A percentile compares a stretch with the other conserved stretches of the same genome.
These are phyloP conservation scores for Ceratobasidium sp. DNA, from an alignment of 1,284 basidiomycete genomes.

Conservation along the genomic window DNA sequence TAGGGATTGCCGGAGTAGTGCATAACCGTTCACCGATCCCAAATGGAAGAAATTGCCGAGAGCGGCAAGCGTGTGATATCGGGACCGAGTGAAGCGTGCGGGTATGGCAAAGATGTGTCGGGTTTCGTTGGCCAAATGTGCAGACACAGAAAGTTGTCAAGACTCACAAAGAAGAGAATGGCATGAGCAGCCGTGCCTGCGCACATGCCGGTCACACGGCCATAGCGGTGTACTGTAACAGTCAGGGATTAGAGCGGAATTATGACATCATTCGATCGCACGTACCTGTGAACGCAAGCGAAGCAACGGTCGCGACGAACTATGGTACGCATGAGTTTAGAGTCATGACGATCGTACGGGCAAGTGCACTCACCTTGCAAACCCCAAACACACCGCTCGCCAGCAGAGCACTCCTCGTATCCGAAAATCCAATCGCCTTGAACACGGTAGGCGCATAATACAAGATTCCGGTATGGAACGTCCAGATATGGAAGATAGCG, in stretches of 20 bases:
- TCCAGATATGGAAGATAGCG: conserved; percentile 41
- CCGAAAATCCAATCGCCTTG: conserved; percentile 41
- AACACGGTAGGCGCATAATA: conserved; percentile 42
- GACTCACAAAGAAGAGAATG: conserved; percentile 39
- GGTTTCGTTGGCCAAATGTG: no score
- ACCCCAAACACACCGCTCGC: conserved; percentile 40
- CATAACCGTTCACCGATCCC: no score
- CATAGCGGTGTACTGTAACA: conserved; percentile 37
- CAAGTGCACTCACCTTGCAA: conserved; percentile 34
- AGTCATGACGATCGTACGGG: background rate
- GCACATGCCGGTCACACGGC: conserved; percentile 38
- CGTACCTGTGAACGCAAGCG: conserved; percentile 23
- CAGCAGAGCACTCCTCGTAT: conserved; percentile 37
- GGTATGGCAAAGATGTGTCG: no score
- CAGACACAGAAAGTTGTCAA: no score
- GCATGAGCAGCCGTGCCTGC: conserved; percentile 30
- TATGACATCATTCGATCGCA: background rate
- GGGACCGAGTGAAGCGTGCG: no score
- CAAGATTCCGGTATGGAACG: conserved; percentile 40
- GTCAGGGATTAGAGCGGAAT: background rate
- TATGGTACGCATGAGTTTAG: background rate
- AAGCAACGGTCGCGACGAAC: conserved; percentile 34
- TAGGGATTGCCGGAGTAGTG: background rate
- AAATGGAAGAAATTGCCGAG: background rate
- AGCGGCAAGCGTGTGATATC: background rate